Evolutionary conservation across 306 rosid genomes (phyloP), one percentile per base, ranked within the genome.

Genomic region (Cyclanthera cordifolia): DNA sequence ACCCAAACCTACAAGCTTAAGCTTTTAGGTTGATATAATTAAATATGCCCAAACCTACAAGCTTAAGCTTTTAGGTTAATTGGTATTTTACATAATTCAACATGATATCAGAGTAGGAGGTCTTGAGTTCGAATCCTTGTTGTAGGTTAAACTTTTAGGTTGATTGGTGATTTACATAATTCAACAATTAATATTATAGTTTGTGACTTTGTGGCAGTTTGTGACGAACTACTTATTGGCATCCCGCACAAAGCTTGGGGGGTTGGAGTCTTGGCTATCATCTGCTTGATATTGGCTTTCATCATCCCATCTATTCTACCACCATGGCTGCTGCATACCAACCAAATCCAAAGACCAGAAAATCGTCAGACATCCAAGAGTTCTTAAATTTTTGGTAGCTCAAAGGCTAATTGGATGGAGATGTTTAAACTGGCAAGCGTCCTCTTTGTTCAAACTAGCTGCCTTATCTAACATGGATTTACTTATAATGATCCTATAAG

Each of bases 201-300:
- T 70, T 59, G 13, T 56, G 47, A 27, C 13, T 63, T 51, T 55
- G 16, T 41, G 27, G 57, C 91, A 88, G 96, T 88, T 25, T 92
- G 90, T 59, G 92, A 89, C 73, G 95, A 85, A 75, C 88, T 92
- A 43, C 59, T 87, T 47, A 43, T 89, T 66, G 96, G 96, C 73
- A 78, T 92, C 76, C 95, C 96, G 57, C 74, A 82, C 72, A 77
- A 82, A 79, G 93, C 83, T 76, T 92, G 97, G 96, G 82, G 95
- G 85, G 88, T 87, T 25, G 89, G 71, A 60, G 72, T 75, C 27
- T 76, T 89, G 81, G 97, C 77, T 23, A 27, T 89, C 12, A 63
- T 89, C 34, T 82, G 95, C 76, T 75, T 92, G 17, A 83, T 81
- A 74, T 49, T 82, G 79, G 88, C 92, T 46, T 79, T 89, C 76